These are phyloP conservation scores for Primulina huaijiensis DNA, from an alignment of 257 asterid genomes.

Conservation along the genomic window DNA sequence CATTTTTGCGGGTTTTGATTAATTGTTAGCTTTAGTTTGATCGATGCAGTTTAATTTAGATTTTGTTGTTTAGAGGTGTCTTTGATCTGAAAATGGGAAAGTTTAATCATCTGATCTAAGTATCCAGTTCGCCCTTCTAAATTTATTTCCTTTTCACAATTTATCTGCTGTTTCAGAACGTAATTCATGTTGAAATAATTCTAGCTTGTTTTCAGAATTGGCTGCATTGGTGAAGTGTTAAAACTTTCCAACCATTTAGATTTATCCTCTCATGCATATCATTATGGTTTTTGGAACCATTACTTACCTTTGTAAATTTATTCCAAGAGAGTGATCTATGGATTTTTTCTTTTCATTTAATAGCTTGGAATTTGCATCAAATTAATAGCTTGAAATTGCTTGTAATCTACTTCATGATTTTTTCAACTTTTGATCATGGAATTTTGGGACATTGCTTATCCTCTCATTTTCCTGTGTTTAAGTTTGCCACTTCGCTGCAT, in stretches of 20 bases:
- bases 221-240: slow-evolving; percentile 9
- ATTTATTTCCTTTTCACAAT: slow-evolving; percentile 17
- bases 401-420: background rate
- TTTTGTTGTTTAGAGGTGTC: slow-evolving; percentile 12
- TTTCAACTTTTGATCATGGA: background rate
- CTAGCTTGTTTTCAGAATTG: slow-evolving; percentile 9
- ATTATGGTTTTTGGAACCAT: background rate
- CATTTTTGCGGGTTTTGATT: background rate
- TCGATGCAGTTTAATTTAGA: slow-evolving; percentile 10
- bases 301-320: background rate
- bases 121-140: slow-evolving; percentile 13
- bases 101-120: background rate
- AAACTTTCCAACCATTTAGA: background rate
- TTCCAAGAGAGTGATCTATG: background rate
- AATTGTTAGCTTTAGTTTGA: slow-evolving; percentile 10
- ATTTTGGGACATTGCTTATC: background rate
- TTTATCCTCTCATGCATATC: background rate
- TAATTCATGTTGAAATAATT: background rate
- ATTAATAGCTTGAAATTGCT: background rate
- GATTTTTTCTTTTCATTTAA: too few relatives aligned
- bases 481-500: background rate
- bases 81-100: slow-evolving; percentile 10
- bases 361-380: background rate
- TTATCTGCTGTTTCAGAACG: background rate
- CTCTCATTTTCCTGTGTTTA: too few relatives aligned